Evolutionary conservation across 495 filamentous ascomycete genomes (phyloP), one percentile per base, ranked within the genome.

Genomic region (Neurospora sp.): DNA sequence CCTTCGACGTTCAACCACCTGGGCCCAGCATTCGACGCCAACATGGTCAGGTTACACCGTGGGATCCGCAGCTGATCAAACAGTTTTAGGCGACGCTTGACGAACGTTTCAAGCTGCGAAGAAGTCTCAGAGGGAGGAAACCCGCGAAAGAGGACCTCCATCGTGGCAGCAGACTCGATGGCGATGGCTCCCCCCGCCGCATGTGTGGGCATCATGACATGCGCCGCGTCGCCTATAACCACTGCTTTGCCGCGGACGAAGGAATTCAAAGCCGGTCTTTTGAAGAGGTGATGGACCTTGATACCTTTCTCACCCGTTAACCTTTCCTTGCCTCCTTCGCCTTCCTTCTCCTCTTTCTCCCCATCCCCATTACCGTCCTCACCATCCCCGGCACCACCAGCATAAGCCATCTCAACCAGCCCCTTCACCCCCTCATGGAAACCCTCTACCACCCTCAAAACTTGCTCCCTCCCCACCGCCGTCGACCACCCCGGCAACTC

Each of bases 191-290:
- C 76, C 5, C 79, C 79, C 1, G 78, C 77, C 0, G 77, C 78
- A 31, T 80, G 78, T 0, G 78, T 78, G 1, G 78, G 80, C 70
- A 80, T 40, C 78, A 81, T 81, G 4, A 78, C 73, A 35, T 82
- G 80, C 7, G 78, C 79, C 0, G 79, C 77, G 48, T 82, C 80
- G 0, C 80, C 80, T 4, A 82, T 69, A 0, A 81, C 53, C 10
- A 75, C 69, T 0, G 79, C 40, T 9, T 75, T 74, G 8, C 78
- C 79, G 0, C 74, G 76, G 3, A 81, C 73, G 44, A 79, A 82
- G 40, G 27, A 35, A 22, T 45, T 20, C 0, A 80, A 72, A 0
- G 78, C 61, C 0, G 71, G 72, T 1, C 79, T 71, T 48, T 76
- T 78, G 70, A 76, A 78, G 6, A 79, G 69, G 9, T 75, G 78